Conservation (phyloP, 106 monocot species). For the Dactylorhiza incarnata region DNA sequence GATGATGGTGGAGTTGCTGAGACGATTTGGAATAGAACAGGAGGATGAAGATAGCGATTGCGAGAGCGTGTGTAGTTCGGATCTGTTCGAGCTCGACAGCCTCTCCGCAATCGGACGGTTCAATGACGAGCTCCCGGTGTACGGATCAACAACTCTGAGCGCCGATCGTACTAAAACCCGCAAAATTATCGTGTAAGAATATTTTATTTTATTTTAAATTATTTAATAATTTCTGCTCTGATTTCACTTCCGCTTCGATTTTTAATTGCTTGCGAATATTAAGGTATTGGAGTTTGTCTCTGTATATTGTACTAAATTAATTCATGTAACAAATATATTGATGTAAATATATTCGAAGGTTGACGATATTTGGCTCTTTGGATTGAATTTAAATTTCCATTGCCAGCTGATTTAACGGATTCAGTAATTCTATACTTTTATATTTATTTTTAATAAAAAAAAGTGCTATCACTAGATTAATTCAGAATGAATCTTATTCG, state of each 20-base stretch:
- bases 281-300: too few species aligned
- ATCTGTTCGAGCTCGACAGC: conserved; percentile 73
- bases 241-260: not conserved
- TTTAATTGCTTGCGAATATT: too few species aligned
- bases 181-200: not conserved
- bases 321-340: too few species aligned
- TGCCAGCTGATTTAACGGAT: too few species aligned
- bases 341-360: too few species aligned
- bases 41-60: conserved; percentile 21
- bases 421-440: too few species aligned
- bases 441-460: too few species aligned
- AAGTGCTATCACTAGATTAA: too few species aligned
- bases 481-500: too few species aligned
- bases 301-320: too few species aligned
- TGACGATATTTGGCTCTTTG: too few species aligned
- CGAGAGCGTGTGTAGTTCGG: conserved; percentile 61
- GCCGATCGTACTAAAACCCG: not conserved
- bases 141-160: conserved; percentile 33
- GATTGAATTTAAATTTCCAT: too few species aligned
- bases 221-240: not conserved
- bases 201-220: not conserved
- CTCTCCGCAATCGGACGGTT: conserved; percentile 18
- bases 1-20: conserved; percentile 15
- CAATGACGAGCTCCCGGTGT: conserved; percentile 58
- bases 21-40: not conserved